Evolutionary conservation across 2,329 filamentous ascomycete species (phyloP).

Genomic region (Trichoderma sp.): DNA sequence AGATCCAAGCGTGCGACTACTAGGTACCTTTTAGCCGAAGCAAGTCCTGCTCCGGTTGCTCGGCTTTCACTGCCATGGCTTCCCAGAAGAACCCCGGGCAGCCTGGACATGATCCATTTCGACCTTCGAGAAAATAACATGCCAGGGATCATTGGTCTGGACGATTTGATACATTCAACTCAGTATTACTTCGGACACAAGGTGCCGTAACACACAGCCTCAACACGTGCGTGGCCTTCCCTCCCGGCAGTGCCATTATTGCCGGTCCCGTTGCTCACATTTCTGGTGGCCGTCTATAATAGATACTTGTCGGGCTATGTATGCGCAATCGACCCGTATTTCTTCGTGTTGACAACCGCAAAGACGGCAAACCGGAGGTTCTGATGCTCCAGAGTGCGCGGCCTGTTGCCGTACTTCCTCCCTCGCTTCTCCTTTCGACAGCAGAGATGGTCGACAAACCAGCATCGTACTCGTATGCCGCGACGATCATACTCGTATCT

Average conservation of each 20-base stretch:
- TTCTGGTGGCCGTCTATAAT: too few relatives aligned
- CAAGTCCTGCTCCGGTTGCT: background rate
- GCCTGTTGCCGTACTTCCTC: conserved; percentile 16
- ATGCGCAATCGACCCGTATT: background rate
- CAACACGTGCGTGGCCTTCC: conserved; percentile 21
- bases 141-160: background rate
- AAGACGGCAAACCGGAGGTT: conserved; percentile 8
- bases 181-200: background rate
- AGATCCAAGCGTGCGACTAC: conserved; percentile 20
- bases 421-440: background rate
- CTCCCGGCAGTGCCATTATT: background rate
- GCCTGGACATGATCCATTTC: background rate
- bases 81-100: background rate
- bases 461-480: conserved; percentile 9
- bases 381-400: background rate
- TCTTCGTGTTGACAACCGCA: background rate
- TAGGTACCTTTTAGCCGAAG: conserved; percentile 2
- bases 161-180: background rate
- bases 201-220: conserved; percentile 4
- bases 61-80: background rate
- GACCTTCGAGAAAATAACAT: conserved; percentile 10
- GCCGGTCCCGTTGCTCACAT: too few relatives aligned
- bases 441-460: background rate
- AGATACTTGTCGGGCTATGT: too few relatives aligned
- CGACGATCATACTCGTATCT: conserved; percentile 23